Evolutionary conservation across 2,329 filamentous ascomycete species (phyloP), one percentile per base, ranked within the genome.

Genomic region (Cytospora piceae): DNA sequence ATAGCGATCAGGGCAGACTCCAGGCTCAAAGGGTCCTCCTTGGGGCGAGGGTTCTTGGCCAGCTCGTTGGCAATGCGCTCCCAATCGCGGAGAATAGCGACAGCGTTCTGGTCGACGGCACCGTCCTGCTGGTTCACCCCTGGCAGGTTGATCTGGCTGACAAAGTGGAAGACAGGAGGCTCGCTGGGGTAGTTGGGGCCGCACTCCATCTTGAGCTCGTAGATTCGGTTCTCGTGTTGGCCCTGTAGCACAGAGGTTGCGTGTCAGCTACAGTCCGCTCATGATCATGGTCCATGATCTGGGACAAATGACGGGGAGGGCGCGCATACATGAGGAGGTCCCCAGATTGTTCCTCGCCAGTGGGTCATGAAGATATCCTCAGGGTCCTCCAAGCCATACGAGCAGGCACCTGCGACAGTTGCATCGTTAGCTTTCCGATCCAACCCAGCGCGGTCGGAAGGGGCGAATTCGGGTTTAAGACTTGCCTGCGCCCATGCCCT

Each of bases 261-360:
- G 31, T 34, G 31, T 68, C 31, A 49, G 67, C 42, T 24, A 14
- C 42, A 37, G 37, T 27, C 20, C 17, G 17, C 39, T n/a, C 12
- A 29, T 9, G 22, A 67, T 69, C 37, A 72, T 67, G 17, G 39
- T n/a, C 17, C 39, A n/a, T n/a, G 4, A 39, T 17, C 15, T 17
- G 17, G 20, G 46, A 9, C 17, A 53, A 55, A 54, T 14, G 57
- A 32, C 14, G n/a, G 37, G 56, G 20, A 42, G 52, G 5, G 27
- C 57, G 27, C 42, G 62, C 49, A 46, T 84, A 97, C 95, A 78
- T 98, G 94, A 77, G 95, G 94, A 72, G 95, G 95, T 1, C 95
- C 95, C 58, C 97, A 88, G 71, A 99, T 98, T 20, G 95, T 99
- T 74, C 94, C 95, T 75, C 96, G 97, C 95, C 95, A 99, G 83